A percentile compares a stretch with the other conserved stretches of the same genome.
Conservation (phyloP, 139 green algal species). For the Nannochloris sp. region DNA sequence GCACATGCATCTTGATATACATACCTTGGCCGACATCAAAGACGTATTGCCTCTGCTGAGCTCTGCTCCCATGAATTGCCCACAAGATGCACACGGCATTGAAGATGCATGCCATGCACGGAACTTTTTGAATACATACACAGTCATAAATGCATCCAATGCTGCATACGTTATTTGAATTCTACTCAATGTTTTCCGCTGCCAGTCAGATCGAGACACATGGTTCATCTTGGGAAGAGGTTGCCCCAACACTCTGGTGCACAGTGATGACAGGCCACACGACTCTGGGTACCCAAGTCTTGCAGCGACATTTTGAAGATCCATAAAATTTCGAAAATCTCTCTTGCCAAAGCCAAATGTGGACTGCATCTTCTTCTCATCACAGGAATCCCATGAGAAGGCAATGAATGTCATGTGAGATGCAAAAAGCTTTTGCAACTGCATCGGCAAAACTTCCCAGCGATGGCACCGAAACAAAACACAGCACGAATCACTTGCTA, state of each 20-base stretch:
- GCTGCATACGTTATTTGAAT: constrained; percentile 28
- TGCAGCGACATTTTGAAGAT: constrained; percentile 20
- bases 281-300: not conserved
- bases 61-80: constrained; percentile 18
- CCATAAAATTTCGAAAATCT: constrained; percentile 12
- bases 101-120: constrained; percentile 28
- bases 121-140: constrained; percentile 23
- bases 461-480: constrained; percentile 20
- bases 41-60: not conserved
- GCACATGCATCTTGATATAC: not conserved
- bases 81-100: constrained; percentile 19
- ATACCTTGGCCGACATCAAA: not conserved
- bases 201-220: constrained; percentile 28
- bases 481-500: constrained; percentile 9
- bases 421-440: constrained; percentile 17
- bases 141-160: constrained; percentile 28
- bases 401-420: constrained; percentile 20
- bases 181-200: constrained; percentile 6
- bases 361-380: constrained; percentile 23
- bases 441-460: constrained; percentile 5
- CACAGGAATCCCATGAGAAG: constrained; percentile 24
- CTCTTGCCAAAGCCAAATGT: constrained; percentile 23
- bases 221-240: constrained; percentile 10
- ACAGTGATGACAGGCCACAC: constrained; percentile 21
- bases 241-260: constrained; percentile 16